Evolutionary conservation across 805 yeast species (phyloP).

Genomic region (Maudiozyma barnettii): DNA sequence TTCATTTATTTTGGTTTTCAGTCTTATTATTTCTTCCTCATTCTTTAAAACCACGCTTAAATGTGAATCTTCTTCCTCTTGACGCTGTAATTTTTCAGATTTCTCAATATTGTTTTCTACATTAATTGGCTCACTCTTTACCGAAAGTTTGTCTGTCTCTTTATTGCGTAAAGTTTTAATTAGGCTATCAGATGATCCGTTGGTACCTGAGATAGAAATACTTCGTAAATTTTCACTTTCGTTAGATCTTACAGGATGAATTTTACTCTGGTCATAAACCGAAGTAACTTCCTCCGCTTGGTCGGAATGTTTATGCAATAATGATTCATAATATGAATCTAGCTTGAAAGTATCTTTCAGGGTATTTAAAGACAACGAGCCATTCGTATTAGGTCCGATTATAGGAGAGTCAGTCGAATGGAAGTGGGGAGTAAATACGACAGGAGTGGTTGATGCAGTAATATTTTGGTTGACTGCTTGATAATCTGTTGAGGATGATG

Average conservation of each 20-base stretch:
- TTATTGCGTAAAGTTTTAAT: background rate
- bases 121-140: background rate
- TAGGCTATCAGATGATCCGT: too few species aligned
- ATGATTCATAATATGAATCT: background rate
- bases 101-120: background rate
- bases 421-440: background rate
- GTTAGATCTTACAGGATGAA: background rate
- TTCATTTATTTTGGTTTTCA: constrained; percentile 75
- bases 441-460: background rate
- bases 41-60: constrained; percentile 12
- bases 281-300: background rate
- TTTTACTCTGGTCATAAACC: background rate
- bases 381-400: background rate
- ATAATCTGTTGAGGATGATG: background rate
- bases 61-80: background rate
- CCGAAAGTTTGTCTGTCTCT: background rate
- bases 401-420: background rate
- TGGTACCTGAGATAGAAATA: background rate
- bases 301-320: background rate
- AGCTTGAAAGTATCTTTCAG: constrained; percentile 4
- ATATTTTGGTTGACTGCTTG: background rate
- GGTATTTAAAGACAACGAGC: constrained; percentile 2
- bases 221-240: background rate
- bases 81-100: too few species aligned
- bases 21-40: constrained; percentile 31